Base-by-base conservation (phyloP, 805 yeast genomes). In the Peterozyma xylosa region DNA sequence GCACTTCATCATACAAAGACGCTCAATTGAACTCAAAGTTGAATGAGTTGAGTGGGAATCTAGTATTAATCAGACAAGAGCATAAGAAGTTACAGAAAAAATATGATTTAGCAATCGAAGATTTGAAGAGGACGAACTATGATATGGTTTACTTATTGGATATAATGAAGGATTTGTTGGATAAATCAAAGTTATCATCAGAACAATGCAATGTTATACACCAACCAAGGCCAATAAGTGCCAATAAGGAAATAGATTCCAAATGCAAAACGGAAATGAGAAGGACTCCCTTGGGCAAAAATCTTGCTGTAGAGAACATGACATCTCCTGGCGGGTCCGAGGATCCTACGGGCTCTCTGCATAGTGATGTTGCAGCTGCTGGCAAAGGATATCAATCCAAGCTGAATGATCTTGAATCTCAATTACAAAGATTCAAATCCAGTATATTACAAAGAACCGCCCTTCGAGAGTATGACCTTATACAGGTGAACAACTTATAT, bases 81-180 rank as follows among this genome's bases (percentile, higher is more conserved):
- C 67, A 73, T 52, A 63, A 65, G 11, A 57, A 62, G 34, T 54
- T 78, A 37, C 69, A 67, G 37, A 52, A 67, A 13, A 64, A 71
- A 42, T 73, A 73, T 52, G 83, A 78, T 29, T 51, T 66, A 10
- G 66, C 78, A 6, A 56, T 62, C 30, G 74, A 71, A 5, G 79
- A 76, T 40, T 53, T 76, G 45, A 68, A 71, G 33, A 65, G 67
- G 43, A 67, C 74, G 14, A 78, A 76, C 51, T 53, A 67, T 43
- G 87, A 80, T 50, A 64, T 76, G 59, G 71, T 78, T 2, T 68
- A 68, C 34, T 46, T 80, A 9, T 51, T 80, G 10, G 85, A 78
- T 44, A 48, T 60, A 13, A 33, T 62, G 16, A 61, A 56, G 38
- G 65, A 60, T 17, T 42, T 48, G 2, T 42, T 53, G 2, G 30